These are phyloP conservation scores for Paramecium sexaurelia DNA, from an alignment of 73 alveolate genomes.

Conservation along the genomic window DNA sequence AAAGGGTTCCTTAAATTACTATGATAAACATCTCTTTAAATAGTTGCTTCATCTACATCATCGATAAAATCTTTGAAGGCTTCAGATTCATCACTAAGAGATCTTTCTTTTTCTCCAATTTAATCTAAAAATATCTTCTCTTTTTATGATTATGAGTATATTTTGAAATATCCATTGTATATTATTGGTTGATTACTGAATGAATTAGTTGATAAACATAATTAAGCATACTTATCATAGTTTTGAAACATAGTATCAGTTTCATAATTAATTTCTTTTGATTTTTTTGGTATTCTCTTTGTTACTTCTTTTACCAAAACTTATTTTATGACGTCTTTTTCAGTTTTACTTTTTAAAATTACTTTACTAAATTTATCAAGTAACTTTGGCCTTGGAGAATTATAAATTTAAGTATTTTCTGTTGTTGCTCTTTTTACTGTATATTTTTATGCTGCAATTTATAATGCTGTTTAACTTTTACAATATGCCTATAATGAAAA, in stretches of 20 bases:
- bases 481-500: not conserved
- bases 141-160: not conserved
- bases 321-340: not conserved
- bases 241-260: conserved; percentile 1
- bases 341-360: not conserved
- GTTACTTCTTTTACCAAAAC: not conserved
- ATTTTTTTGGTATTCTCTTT: not conserved
- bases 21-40: conserved; percentile 18
- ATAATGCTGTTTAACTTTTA: not conserved
- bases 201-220: not conserved
- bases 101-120: not conserved
- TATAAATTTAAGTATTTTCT: not conserved
- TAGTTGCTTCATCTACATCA: conserved; percentile 9
- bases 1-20: not conserved
- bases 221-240: not conserved
- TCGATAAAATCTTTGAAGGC: not conserved
- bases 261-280: conserved; percentile 5
- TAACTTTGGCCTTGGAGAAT: not conserved
- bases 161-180: conserved; percentile 10
- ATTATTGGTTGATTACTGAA: not conserved
- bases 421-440: not conserved
- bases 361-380: not conserved
- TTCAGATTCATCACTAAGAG: not conserved
- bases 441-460: not conserved
- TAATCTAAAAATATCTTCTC: not conserved